These are phyloP conservation scores for Tubosaeta sp. DNA, from an alignment of 768 basidiomycete species.

Conservation along the genomic window DNA sequence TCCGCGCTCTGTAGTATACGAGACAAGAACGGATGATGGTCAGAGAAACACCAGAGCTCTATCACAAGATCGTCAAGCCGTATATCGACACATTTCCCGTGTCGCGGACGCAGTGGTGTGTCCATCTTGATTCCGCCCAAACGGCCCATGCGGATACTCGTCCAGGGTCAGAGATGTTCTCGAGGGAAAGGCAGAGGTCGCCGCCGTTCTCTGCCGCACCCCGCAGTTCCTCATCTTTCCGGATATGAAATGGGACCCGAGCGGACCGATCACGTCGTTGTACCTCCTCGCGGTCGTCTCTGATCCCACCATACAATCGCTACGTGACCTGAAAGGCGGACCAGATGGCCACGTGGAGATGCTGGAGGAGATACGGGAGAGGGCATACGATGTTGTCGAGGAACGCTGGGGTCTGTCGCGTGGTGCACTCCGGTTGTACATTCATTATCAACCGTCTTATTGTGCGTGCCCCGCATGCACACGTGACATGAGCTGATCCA, in stretches of 20 bases:
- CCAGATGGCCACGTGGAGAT: constrained; percentile 55
- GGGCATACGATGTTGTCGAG: constrained; percentile 49
- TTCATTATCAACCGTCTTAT: constrained; percentile 96
- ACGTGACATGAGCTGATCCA: neutral
- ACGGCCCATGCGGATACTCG: too few species aligned
- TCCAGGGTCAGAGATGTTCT: constrained; percentile 80
- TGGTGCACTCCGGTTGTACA: constrained; percentile 69
- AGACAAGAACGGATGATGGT: constrained; percentile 69
- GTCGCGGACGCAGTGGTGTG: constrained; percentile 77
- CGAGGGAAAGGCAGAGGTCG: constrained; percentile 66
- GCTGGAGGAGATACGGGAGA: constrained; percentile 58
- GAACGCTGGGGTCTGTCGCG: constrained; percentile 62
- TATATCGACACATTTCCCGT: constrained; percentile 76
- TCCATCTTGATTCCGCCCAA: too few species aligned
- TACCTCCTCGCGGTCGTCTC: constrained; percentile 82
- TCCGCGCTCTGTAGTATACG: constrained; percentile 56
- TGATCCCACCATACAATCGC: constrained; percentile 55
- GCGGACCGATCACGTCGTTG: constrained; percentile 54
- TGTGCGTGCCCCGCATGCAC: constrained; percentile 50
- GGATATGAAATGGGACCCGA: constrained; percentile 97
- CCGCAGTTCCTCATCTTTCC: constrained; percentile 77
- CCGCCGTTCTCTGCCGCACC: constrained; percentile 64
- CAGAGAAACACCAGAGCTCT: constrained; percentile 78
- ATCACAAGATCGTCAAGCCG: constrained; percentile 62
- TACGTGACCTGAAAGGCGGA: constrained; percentile 65